Evolutionary conservation across 2,329 filamentous ascomycete species (phyloP).

Genomic region (Monosporascus sp.): DNA sequence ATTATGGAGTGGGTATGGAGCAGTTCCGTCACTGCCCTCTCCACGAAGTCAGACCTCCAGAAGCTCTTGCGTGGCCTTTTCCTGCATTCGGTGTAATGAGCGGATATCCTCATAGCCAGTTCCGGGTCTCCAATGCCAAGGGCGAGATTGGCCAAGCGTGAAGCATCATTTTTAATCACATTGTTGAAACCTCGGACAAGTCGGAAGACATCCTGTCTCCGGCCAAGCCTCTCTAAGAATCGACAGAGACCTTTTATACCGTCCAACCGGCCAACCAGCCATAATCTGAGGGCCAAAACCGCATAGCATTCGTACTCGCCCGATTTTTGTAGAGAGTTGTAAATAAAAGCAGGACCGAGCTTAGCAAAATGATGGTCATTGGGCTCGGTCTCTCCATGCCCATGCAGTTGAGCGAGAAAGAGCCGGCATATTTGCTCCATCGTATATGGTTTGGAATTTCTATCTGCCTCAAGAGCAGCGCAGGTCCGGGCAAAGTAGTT

Average conservation of each 20-base stretch:
- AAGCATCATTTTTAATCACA: slow-evolving; percentile 6
- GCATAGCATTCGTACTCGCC: slow-evolving; percentile 7
- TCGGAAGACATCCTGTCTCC: slow-evolving; percentile 16
- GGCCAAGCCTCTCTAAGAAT: slow-evolving; percentile 19
- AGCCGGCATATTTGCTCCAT: slow-evolving; percentile 18
- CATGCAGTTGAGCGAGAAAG: slow-evolving; percentile 16
- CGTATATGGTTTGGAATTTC: slow-evolving; percentile 8
- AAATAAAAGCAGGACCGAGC: slow-evolving; percentile 1
- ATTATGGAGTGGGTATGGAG: slow-evolving; percentile 8
- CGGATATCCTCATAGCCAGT: slow-evolving; percentile 19
- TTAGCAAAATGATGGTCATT: background rate
- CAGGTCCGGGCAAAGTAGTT: slow-evolving; percentile 15
- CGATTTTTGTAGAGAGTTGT: background rate
- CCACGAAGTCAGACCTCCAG: slow-evolving; percentile 18
- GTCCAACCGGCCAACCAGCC: slow-evolving; percentile 14
- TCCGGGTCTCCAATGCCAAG: slow-evolving; percentile 15
- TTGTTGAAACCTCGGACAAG: slow-evolving; percentile 12
- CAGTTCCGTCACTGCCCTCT: slow-evolving; percentile 14
- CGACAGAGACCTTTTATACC: slow-evolving; percentile 12
- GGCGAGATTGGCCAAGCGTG: slow-evolving; percentile 16
- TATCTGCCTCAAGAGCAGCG: slow-evolving; percentile 16
- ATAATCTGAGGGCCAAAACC: slow-evolving; percentile 12
- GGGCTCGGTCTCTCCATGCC: background rate
- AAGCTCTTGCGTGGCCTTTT: slow-evolving; percentile 3
- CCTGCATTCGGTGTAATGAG: slow-evolving; percentile 10